A percentile compares a stretch with the other conserved stretches of the same genome.
Evolutionary conservation across 2,329 filamentous ascomycete genomes (phyloP).

Genomic region (Botryotinia calthae): DNA sequence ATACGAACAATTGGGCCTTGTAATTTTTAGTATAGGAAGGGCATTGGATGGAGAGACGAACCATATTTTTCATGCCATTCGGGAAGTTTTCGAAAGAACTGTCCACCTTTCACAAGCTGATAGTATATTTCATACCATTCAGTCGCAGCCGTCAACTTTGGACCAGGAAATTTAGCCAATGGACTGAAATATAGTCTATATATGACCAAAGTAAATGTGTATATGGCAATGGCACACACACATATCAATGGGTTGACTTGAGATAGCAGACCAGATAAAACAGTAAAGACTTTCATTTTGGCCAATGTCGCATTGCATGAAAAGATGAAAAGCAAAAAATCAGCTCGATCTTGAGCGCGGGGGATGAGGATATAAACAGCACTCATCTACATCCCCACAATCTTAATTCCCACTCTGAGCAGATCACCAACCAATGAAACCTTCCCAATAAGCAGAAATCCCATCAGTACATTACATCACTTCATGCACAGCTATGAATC

Average conservation of each 20-base stretch:
- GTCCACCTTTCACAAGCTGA: conserved; percentile 41
- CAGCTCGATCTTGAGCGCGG: neutral
- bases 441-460: neutral
- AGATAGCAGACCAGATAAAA: neutral
- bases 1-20: conserved; percentile 39
- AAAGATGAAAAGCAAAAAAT: neutral
- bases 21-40: neutral
- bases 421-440: neutral
- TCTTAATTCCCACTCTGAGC: neutral
- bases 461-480: neutral
- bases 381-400: neutral
- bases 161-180: conserved; percentile 38
- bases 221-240: neutral
- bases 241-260: neutral
- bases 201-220: conserved; percentile 14
- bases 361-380: neutral
- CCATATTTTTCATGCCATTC: conserved; percentile 45
- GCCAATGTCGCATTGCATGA: no score
- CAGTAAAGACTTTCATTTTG: neutral
- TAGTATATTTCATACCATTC: conserved; percentile 42
- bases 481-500: conserved; percentile 1
- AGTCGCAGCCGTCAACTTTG: conserved; percentile 38
- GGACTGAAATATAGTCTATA: conserved; percentile 40
- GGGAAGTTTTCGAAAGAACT: conserved; percentile 45
- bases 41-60: neutral